Percentiles rank a stretch among this genome's conserved stretches.
These are phyloP conservation scores for Penicillium sp. DNA, from an alignment of 2,329 filamentous ascomycete genomes.

Conservation along the genomic window DNA sequence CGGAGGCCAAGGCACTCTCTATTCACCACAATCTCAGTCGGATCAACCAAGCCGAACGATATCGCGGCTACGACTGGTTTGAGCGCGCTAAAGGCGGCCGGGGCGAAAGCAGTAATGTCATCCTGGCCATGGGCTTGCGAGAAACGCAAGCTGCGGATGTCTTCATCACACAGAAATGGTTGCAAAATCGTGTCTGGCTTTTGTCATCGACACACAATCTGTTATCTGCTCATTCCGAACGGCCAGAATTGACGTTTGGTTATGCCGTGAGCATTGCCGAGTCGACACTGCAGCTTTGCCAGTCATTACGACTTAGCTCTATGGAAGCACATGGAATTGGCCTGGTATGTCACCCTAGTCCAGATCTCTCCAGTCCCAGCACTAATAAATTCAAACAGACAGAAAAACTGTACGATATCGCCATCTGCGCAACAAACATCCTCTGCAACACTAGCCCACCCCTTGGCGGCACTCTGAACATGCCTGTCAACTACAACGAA, in stretches of 20 bases:
- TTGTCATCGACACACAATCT: slow-evolving; percentile 44
- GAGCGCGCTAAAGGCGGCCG: slow-evolving; percentile 32
- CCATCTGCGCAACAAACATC: slow-evolving; percentile 32
- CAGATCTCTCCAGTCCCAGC: background rate
- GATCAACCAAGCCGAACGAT: slow-evolving; percentile 36
- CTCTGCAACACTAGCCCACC: slow-evolving; percentile 29
- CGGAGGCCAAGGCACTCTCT: slow-evolving; percentile 60
- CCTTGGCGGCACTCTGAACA: slow-evolving; percentile 15
- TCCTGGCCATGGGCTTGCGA: slow-evolving; percentile 28
- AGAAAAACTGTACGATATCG: slow-evolving; percentile 45
- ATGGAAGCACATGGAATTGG: slow-evolving; percentile 48
- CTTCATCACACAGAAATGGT: slow-evolving; percentile 46
- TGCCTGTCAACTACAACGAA: slow-evolving; percentile 13
- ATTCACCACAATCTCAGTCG: slow-evolving; percentile 37
- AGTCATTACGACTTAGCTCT: slow-evolving; percentile 34
- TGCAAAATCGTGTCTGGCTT: slow-evolving; percentile 46
- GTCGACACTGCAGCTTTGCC: slow-evolving; percentile 37
- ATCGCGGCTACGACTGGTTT: slow-evolving; percentile 42
- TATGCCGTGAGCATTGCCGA: slow-evolving; percentile 40
- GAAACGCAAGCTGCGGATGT: slow-evolving; percentile 48
- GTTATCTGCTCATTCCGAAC: slow-evolving; percentile 35
- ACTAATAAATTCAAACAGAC: slow-evolving; percentile 24
- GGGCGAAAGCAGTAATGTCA: slow-evolving; percentile 17
- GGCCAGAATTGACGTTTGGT: slow-evolving; percentile 38
- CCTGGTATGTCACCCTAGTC: slow-evolving; percentile 27